phyloP scores from a whole-genome alignment of 2,329 filamentous ascomycete species.

The Alternaria postmessia region DNA sequence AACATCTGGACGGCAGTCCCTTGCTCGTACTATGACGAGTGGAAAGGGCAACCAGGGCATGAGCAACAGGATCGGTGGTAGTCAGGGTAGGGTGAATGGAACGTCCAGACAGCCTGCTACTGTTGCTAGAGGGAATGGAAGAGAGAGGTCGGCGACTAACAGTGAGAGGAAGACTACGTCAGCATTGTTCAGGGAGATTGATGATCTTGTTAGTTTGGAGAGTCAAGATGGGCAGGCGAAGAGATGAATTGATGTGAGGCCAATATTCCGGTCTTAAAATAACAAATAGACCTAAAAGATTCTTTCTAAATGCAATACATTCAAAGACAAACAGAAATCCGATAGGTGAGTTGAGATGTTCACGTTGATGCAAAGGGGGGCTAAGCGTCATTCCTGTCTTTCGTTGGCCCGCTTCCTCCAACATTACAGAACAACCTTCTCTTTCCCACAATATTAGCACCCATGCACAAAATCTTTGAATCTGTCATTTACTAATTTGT shows the following conservation, averaged over 20 bases:
- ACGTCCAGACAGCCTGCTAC: background rate
- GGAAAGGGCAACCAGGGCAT: constrained; percentile 25
- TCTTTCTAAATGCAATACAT: background rate
- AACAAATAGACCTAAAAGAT: background rate
- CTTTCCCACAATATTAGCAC: too few relatives aligned
- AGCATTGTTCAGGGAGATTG: constrained; percentile 38
- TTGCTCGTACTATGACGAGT: constrained; percentile 34
- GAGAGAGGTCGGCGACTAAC: background rate
- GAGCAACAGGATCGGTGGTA: constrained; percentile 13
- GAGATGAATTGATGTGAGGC: background rate
- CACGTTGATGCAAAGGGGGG: background rate
- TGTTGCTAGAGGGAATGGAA: background rate
- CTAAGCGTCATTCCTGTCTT: background rate
- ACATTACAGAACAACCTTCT: background rate
- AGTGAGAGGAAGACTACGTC: constrained; percentile 34
- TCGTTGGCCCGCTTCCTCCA: background rate
- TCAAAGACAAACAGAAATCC: background rate
- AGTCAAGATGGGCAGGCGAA: background rate
- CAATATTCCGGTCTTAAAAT: too few relatives aligned
- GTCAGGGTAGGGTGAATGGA: constrained; percentile 1
- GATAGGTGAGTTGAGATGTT: background rate
- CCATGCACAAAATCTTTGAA: background rate
- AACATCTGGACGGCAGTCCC: constrained; percentile 12
- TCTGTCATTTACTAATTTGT: background rate
- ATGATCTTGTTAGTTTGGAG: constrained; percentile 33